Percentiles rank a stretch among this genome's conserved stretches.
Conservation (phyloP, 2,329 filamentous ascomycete genomes). For the Colletotrichum eleusines region DNA sequence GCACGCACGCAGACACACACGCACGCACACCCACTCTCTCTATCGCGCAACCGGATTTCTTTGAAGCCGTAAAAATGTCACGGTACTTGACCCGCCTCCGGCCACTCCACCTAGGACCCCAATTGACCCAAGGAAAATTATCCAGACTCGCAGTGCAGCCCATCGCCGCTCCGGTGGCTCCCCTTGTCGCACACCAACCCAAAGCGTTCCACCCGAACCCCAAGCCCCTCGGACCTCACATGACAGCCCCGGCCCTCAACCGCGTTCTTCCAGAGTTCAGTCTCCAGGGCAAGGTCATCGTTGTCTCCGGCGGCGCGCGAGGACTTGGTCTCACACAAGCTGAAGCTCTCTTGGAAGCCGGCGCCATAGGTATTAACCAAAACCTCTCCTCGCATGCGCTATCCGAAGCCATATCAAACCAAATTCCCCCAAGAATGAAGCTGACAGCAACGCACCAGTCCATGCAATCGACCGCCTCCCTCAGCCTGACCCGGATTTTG, state of each 20-base stretch:
- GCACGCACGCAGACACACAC: background rate
- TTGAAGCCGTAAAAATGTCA: conserved; percentile 36
- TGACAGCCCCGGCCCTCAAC: conserved; percentile 40
- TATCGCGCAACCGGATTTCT: background rate
- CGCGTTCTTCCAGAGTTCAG: conserved; percentile 77
- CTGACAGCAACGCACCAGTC: conserved; percentile 55
- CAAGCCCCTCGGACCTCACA: conserved; percentile 37
- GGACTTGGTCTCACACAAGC: conserved; percentile 84
- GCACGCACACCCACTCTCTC: too few relatives aligned
- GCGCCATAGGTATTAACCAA: conserved; percentile 69
- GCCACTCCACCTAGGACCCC: conserved; percentile 22
- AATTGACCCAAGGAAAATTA: conserved; percentile 22
- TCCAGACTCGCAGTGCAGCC: conserved; percentile 25
- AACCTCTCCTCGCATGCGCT: background rate
- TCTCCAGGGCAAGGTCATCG: conserved; percentile 77
- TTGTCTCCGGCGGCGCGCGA: conserved; percentile 82
- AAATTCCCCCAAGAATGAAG: conserved; percentile 5
- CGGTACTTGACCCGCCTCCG: conserved; percentile 36
- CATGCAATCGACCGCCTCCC: conserved; percentile 75
- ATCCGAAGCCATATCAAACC: background rate
- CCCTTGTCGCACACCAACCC: conserved; percentile 16
- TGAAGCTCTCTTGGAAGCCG: conserved; percentile 83
- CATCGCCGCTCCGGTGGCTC: conserved; percentile 13
- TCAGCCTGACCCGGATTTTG: conserved; percentile 68
- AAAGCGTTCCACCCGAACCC: conserved; percentile 33